Percentiles rank a stretch among this genome's conserved stretches.
Conservation (phyloP, 441 rosid species). For the Geranium incanum region DNA sequence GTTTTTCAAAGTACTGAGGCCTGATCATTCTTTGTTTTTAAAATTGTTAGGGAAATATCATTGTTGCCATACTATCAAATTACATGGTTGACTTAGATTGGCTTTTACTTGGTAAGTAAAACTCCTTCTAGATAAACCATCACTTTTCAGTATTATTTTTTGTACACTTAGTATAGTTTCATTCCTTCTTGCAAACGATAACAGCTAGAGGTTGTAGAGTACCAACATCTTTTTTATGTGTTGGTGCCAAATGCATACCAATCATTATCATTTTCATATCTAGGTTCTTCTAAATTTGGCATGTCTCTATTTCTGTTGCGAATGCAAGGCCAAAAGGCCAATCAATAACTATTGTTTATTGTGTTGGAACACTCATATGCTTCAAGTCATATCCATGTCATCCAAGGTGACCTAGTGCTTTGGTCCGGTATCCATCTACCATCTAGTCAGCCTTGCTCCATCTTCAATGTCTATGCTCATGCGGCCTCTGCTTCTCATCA, state of each 20-base stretch:
- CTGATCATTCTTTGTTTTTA: slow-evolving; percentile 15
- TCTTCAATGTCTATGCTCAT: too few species aligned
- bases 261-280: not conserved
- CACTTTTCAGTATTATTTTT: too few species aligned
- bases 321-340: not conserved
- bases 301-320: not conserved
- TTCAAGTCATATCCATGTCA: too few species aligned
- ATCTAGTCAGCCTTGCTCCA: too few species aligned
- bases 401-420: too few species aligned
- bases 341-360: too few species aligned
- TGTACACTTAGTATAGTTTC: not conserved
- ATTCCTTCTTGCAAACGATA: not conserved
- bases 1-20: not conserved
- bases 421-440: too few species aligned
- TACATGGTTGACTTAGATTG: slow-evolving; percentile 92
- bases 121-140: not conserved
- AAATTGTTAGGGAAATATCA: slow-evolving; percentile 56
- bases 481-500: too few species aligned
- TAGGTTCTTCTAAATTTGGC: not conserved
- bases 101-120: slow-evolving; percentile 58
- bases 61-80: slow-evolving; percentile 66
- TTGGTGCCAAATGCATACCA: not conserved
- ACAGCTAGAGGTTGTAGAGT: not conserved
- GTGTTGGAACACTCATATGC: too few species aligned
- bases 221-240: not conserved